Conservation (phyloP, 2,329 filamentous ascomycete genomes). For the Aspergillus hortae region DNA sequence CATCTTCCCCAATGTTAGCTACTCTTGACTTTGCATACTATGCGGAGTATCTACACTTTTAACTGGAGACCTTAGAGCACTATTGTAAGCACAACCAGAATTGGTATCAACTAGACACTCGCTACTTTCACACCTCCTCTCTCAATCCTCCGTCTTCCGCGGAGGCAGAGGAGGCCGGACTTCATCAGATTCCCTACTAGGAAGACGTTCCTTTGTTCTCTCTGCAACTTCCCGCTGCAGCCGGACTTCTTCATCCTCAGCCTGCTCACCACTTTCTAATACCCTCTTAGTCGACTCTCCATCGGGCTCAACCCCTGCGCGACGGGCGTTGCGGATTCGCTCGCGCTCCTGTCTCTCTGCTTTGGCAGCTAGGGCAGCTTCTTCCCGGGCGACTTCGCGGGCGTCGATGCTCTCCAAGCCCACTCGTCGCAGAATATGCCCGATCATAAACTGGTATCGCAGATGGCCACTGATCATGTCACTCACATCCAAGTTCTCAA, state of each 20-base stretch:
- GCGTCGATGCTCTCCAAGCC: constrained; percentile 65
- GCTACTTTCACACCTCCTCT: too few relatives aligned
- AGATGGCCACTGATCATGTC: constrained; percentile 66
- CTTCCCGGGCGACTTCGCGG: constrained; percentile 42
- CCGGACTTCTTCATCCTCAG: constrained; percentile 15
- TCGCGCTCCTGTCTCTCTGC: constrained; percentile 38
- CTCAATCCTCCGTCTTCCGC: not conserved
- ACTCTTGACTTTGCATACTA: too few relatives aligned
- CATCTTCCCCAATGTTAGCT: too few relatives aligned
- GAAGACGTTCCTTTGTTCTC: constrained; percentile 17
- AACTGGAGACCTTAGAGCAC: too few relatives aligned
- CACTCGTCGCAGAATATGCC: constrained; percentile 63
- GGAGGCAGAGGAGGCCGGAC: not conserved
- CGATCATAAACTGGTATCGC: constrained; percentile 65
- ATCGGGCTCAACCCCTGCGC: constrained; percentile 21
- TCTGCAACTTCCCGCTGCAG: constrained; percentile 27
- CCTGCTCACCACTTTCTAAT: constrained; percentile 12
- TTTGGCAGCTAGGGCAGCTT: constrained; percentile 36
- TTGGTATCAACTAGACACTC: too few relatives aligned
- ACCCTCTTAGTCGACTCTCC: constrained; percentile 11
- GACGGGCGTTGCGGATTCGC: constrained; percentile 27
- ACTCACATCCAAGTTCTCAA: constrained; percentile 66
- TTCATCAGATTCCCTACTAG: not conserved
- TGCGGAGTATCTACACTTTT: too few relatives aligned
- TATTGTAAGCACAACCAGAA: too few relatives aligned